Evolutionary conservation across 1,139 yeast species (phyloP).

Genomic region (Scheffersomyces insectosa): DNA sequence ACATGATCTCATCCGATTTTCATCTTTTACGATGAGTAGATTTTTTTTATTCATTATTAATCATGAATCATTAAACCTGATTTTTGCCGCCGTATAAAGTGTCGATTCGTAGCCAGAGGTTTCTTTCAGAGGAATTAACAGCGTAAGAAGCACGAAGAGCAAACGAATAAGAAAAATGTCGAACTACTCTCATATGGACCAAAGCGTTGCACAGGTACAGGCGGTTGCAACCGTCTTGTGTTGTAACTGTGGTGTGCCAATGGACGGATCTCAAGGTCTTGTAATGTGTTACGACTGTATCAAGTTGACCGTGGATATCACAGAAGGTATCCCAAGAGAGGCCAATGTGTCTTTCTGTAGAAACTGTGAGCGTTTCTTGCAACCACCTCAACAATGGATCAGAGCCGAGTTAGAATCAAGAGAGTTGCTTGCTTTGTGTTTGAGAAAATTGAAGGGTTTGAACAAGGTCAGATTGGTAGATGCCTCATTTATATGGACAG

Average conservation of each 20-base stretch:
- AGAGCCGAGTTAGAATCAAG: slow-evolving; percentile 88
- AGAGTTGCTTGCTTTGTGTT: slow-evolving; percentile 86
- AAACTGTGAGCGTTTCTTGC: slow-evolving; percentile 93
- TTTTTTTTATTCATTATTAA: not conserved
- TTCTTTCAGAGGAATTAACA: too few species aligned
- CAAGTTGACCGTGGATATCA: slow-evolving; percentile 88
- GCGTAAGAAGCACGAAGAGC: too few species aligned
- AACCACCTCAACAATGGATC: slow-evolving; percentile 95
- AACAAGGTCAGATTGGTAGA: slow-evolving; percentile 86
- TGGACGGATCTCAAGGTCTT: slow-evolving; percentile 91
- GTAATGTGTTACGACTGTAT: slow-evolving; percentile 99
- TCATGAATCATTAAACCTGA: not conserved
- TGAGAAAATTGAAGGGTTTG: slow-evolving; percentile 85
- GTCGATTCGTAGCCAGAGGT: too few species aligned
- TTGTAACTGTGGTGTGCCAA: slow-evolving; percentile 98
- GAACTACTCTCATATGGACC: slow-evolving; percentile 48
- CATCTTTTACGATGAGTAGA: slow-evolving; percentile 1
- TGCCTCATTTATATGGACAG: slow-evolving; percentile 97
- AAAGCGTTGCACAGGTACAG: slow-evolving; percentile 21
- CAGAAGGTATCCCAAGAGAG: slow-evolving; percentile 95
- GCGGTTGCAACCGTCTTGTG: slow-evolving; percentile 84
- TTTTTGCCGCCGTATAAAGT: not conserved
- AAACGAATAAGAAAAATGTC: slow-evolving; percentile 33
- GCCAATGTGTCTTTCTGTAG: slow-evolving; percentile 91
- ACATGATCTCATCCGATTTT: not conserved